A percentile compares a stretch with the other conserved stretches of the same genome.
Conservation (phyloP, 1,284 basidiomycete species). For the Trichosporon faecale region DNA sequence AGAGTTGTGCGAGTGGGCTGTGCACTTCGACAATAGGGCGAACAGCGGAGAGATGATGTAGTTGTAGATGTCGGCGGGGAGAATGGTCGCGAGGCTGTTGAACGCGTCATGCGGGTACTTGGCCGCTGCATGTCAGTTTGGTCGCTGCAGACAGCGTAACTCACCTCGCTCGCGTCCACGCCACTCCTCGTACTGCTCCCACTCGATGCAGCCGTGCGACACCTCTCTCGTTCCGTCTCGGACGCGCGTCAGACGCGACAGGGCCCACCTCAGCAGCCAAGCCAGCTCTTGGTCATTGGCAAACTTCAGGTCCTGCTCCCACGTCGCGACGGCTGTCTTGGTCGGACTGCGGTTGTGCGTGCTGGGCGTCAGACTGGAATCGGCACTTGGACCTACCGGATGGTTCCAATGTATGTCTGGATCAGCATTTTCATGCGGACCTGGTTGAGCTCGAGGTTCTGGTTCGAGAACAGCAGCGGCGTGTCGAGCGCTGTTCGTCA, state of each 20-base stretch:
- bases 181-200: slow-evolving; percentile 74
- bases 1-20: slow-evolving; percentile 72
- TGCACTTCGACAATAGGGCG: slow-evolving; percentile 70
- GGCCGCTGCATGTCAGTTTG: slow-evolving; percentile 54
- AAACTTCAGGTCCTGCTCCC: slow-evolving; percentile 73
- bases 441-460: slow-evolving; percentile 75
- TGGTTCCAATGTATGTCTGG: slow-evolving; percentile 62
- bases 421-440: slow-evolving; percentile 70
- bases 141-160: slow-evolving; percentile 35
- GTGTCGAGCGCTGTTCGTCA: slow-evolving; percentile 64
- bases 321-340: slow-evolving; percentile 48
- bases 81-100: slow-evolving; percentile 55
- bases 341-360: slow-evolving; percentile 54
- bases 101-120: slow-evolving; percentile 70
- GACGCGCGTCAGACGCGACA: slow-evolving; percentile 67
- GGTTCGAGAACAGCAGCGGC: slow-evolving; percentile 81
- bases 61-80: slow-evolving; percentile 57
- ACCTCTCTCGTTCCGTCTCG: slow-evolving; percentile 55
- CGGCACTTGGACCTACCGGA: slow-evolving; percentile 34
- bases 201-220: slow-evolving; percentile 67
- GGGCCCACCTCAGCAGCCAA: slow-evolving; percentile 80
- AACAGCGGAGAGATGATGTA: slow-evolving; percentile 66
- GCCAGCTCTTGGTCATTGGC: slow-evolving; percentile 79
- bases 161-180: slow-evolving; percentile 70
- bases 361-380: slow-evolving; percentile 47